Evolutionary conservation across 140 eudicot species (phyloP).

Genomic region (Cichorium intybus): DNA sequence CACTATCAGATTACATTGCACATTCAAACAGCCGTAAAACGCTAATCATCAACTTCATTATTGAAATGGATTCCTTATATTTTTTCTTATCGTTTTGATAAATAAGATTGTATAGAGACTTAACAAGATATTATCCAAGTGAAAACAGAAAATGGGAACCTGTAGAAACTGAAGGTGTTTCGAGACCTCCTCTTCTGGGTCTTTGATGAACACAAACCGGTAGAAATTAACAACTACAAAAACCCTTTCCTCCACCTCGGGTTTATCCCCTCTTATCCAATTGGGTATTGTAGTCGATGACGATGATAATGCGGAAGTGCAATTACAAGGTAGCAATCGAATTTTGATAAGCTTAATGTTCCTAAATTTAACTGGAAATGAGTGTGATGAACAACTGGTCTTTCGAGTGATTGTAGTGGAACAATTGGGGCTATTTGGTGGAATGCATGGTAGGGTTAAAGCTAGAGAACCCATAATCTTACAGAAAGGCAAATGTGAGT

Average conservation of each 20-base stretch:
- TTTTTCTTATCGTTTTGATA: no score
- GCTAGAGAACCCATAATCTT: constrained; percentile 20
- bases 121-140: background rate
- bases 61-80: background rate
- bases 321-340: constrained; percentile 19
- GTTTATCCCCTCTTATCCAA: constrained; percentile 36
- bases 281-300: constrained; percentile 22
- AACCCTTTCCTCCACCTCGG: constrained; percentile 34
- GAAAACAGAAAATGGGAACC: constrained; percentile 30
- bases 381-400: background rate
- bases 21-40: background rate
- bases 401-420: constrained; percentile 6
- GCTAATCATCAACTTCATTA: background rate
- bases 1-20: background rate
- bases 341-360: background rate
- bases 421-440: constrained; percentile 2
- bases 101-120: no score
- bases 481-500: background rate
- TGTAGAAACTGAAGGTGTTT: constrained; percentile 73
- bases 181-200: constrained; percentile 66
- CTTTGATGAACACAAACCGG: constrained; percentile 54
- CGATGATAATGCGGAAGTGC: constrained; percentile 27
- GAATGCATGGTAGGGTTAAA: constrained; percentile 4
- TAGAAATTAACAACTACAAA: constrained; percentile 87
- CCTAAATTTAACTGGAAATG: background rate